Evolutionary conservation across 1,139 yeast species (phyloP), one percentile per base, ranked within the genome.

Genomic region (Saccharomycopsis phalli): DNA sequence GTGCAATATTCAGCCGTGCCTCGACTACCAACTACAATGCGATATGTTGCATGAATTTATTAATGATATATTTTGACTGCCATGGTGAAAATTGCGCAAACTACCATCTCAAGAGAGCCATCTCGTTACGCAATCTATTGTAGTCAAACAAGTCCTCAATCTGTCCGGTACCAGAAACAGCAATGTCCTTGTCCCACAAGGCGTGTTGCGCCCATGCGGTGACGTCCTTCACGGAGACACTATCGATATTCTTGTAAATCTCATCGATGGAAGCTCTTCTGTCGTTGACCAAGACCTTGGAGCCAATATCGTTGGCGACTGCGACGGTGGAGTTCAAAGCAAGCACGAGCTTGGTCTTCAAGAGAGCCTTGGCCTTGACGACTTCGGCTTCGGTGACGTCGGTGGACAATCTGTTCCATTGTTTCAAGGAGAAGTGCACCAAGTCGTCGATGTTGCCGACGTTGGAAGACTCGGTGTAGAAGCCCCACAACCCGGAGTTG

Each of bases 111-210:
- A 81, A 69, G 83, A 79, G 74, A 57, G 91, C 74, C 87, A 82
- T 81, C 58, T 79, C 87, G 65, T 78, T 79, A 77, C 93, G 80
- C 63, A 76, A 66, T 76, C 91, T 79, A 74, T 69, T 70, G 76
- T 81, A 81, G 62, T 81, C 94, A 59, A 81, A 67, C 63, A 81
- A 69, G 52, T 69, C 84, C 70, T 81, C 94, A 65, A 79, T 81
- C 67, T 77, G 82, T 62, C 94, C 94, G 50, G 83, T 74, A 63
- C 82, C 91, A 45, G 88, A 71, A 56, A 81, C 67, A 53, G 82
- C 93, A 57, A 81, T 69, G 62, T 81, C 94, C 69, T 76, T 81
- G 65, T 81, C 93, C 84, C 86, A 81, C 60, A 81, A 69, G 62
- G 74, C 68, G 51, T 69, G 69, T 58, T 72, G 71, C 53, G 91